Percentiles rank a stretch among this genome's conserved stretches.
Conservation (phyloP, 106 monocot genomes). For the Gastrodia elata region DNA sequence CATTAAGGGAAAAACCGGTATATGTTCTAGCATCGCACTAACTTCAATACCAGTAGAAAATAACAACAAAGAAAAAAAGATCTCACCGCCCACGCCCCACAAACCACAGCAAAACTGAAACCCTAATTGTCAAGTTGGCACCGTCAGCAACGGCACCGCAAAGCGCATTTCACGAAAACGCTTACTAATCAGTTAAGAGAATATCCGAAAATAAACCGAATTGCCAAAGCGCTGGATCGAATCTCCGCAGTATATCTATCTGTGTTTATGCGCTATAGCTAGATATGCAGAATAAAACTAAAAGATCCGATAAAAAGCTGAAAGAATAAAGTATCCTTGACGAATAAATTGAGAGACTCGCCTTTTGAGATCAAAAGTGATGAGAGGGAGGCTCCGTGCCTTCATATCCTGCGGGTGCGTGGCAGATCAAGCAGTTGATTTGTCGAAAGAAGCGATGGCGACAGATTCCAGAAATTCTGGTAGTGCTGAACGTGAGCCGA, state of each 20-base stretch:
- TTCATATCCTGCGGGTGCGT: constrained; percentile 7
- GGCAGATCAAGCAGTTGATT: not conserved
- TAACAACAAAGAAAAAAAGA: not conserved
- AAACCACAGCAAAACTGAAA: not conserved
- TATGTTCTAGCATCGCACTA: not conserved
- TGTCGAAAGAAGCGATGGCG: not conserved
- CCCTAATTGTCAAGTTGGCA: not conserved
- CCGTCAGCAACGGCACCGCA: not conserved
- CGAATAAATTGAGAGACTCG: not conserved
- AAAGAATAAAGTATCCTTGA: not conserved
- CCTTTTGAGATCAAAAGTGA: constrained; percentile 5
- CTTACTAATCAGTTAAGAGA: not conserved
- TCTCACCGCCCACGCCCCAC: not conserved
- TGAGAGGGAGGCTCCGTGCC: not conserved
- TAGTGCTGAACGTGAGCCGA: not conserved
- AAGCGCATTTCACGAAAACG: not conserved
- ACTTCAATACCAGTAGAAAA: too few relatives aligned
- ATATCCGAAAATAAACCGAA: not conserved
- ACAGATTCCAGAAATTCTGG: not conserved
- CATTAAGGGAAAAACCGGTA: not conserved
- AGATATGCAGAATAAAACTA: too few relatives aligned
- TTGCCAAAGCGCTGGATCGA: not conserved
- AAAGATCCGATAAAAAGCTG: not conserved
- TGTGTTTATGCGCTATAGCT: too few relatives aligned
- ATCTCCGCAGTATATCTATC: not conserved